Conservation (phyloP, 179 eudicot species). For the Spergularia azorica region DNA sequence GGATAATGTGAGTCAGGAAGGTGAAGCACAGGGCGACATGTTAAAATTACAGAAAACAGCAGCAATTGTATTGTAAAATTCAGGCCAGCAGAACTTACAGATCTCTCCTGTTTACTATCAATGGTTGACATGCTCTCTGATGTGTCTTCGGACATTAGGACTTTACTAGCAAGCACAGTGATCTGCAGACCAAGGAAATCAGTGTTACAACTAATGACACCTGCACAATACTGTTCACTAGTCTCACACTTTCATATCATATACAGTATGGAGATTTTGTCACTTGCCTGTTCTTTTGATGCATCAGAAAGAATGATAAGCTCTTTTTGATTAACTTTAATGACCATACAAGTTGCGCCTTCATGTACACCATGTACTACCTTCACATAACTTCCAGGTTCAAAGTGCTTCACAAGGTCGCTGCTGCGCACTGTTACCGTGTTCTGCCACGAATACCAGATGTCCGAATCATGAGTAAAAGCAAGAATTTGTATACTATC, state of each 20-base stretch:
- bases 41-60: not conserved
- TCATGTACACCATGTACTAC: slow-evolving; percentile 64
- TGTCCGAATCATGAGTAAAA: not conserved
- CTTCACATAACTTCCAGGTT: slow-evolving; percentile 79
- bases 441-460: slow-evolving; percentile 37
- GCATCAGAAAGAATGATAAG: slow-evolving; percentile 68
- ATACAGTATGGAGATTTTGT: not conserved
- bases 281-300: slow-evolving; percentile 67
- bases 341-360: slow-evolving; percentile 81
- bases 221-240: not conserved
- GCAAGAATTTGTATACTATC: not conserved
- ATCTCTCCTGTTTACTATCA: slow-evolving; percentile 39
- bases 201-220: not conserved
- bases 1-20: no score
- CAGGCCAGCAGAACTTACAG: slow-evolving; percentile 19
- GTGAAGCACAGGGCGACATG: not conserved
- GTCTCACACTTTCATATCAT: not conserved
- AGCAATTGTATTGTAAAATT: not conserved
- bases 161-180: slow-evolving; percentile 70
- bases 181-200: slow-evolving; percentile 39
- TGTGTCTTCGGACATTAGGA: slow-evolving; percentile 39
- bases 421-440: slow-evolving; percentile 60
- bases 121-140: slow-evolving; percentile 41
- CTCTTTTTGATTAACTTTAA: slow-evolving; percentile 60
- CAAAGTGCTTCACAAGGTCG: slow-evolving; percentile 73